Conservation (phyloP, 2,329 filamentous ascomycete species). For the Apiospora malaysiana region DNA sequence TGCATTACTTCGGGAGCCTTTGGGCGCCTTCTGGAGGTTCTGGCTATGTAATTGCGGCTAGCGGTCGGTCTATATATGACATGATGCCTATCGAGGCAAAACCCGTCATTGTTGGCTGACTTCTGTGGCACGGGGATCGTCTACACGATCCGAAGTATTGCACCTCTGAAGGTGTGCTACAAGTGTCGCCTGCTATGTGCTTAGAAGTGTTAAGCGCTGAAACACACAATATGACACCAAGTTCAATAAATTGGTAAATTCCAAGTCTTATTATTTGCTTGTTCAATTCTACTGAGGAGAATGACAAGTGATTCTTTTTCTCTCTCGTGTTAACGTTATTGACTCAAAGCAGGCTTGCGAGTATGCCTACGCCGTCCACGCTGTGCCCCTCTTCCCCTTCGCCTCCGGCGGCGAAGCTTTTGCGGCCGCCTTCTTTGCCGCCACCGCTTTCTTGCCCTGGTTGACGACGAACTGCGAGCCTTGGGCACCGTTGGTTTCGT, state of each 20-base stretch:
- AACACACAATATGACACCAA: background rate
- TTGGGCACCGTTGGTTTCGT: conserved; percentile 27
- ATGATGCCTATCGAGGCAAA: background rate
- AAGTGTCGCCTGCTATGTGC: background rate
- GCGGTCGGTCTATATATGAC: background rate
- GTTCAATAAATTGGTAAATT: background rate
- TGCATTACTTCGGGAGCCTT: background rate
- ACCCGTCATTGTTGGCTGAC: background rate
- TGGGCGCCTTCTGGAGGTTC: background rate
- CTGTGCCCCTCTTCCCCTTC: background rate
- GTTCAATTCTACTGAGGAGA: background rate
- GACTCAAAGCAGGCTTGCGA: background rate
- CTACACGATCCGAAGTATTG: background rate
- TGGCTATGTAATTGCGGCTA: background rate
- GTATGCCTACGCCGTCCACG: background rate
- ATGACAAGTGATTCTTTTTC: background rate
- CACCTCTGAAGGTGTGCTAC: background rate
- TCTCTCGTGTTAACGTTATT: background rate
- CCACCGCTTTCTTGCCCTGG: background rate
- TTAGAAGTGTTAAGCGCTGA: background rate
- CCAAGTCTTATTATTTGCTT: background rate
- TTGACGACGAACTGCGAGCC: conserved; percentile 28
- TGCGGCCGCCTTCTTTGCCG: background rate
- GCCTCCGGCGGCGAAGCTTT: background rate
- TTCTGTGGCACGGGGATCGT: background rate